Conservation (phyloP, 2,329 filamentous ascomycete species). For the Chaetomiaceae sp. region DNA sequence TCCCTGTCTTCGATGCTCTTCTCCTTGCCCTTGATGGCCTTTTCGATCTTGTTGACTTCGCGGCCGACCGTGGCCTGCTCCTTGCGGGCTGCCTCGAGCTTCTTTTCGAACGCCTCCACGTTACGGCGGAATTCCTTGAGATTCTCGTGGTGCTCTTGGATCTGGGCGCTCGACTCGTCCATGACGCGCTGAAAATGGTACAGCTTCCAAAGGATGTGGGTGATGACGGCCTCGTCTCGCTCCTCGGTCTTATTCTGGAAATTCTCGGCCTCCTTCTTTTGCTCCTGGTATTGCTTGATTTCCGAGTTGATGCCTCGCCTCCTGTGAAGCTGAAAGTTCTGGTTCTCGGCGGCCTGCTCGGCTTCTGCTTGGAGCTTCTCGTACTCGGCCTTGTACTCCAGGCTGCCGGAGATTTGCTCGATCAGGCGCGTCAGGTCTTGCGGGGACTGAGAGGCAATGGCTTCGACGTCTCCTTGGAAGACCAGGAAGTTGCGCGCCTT, state of each 20-base stretch:
- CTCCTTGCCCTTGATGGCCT: slow-evolving; percentile 78
- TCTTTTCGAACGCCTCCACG: slow-evolving; percentile 76
- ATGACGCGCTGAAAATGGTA: slow-evolving; percentile 93
- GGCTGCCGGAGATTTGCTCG: slow-evolving; percentile 93
- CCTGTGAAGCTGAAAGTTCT: slow-evolving; percentile 80
- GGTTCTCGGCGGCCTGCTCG: slow-evolving; percentile 82
- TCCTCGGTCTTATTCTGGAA: slow-evolving; percentile 89
- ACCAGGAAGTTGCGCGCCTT: slow-evolving; percentile 97
- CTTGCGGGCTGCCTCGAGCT: slow-evolving; percentile 73
- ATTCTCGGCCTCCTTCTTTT: slow-evolving; percentile 91
- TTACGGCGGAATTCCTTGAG: slow-evolving; percentile 87
- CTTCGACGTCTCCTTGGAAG: slow-evolving; percentile 96
- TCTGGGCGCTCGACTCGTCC: slow-evolving; percentile 84
- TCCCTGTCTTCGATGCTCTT: slow-evolving; percentile 82
- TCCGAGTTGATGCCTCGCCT: slow-evolving; percentile 94
- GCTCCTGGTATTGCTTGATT: slow-evolving; percentile 95
- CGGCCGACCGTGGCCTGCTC: slow-evolving; percentile 75
- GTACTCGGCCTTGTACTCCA: slow-evolving; percentile 93
- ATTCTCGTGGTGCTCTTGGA: slow-evolving; percentile 90
- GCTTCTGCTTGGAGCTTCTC: slow-evolving; percentile 82
- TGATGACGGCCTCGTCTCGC: slow-evolving; percentile 84
- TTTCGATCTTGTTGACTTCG: slow-evolving; percentile 77
- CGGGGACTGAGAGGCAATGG: slow-evolving; percentile 90
- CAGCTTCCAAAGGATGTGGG: slow-evolving; percentile 92
- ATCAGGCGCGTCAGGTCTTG: slow-evolving; percentile 90